Evolutionary conservation across 768 basidiomycete genomes (phyloP), one percentile per base, ranked within the genome.

Genomic region (Podaxis mareebaensis): DNA sequence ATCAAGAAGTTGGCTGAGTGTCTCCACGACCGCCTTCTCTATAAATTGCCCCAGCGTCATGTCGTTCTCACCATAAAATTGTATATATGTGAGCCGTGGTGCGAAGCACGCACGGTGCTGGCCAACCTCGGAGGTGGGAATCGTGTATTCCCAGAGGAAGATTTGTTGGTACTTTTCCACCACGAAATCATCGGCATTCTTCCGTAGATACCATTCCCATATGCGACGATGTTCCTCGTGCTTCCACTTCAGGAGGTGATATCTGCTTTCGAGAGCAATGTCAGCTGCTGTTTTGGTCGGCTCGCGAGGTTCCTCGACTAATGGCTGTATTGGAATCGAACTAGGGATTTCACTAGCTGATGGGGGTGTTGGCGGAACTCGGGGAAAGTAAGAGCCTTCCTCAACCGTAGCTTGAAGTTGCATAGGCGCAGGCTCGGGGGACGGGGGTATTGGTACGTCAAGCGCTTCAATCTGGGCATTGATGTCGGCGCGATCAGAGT

Each of bases 101-200:
- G 89, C 85, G 66, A 91, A 91, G 70, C 93, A 95, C 3, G 91
- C 82, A 6, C 89, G 88, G 69, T 88, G 87, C 15, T 79, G 77
- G 3, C 86, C 87, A 66, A 86, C 81, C 60, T 89, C 89, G 39
- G 83, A 81, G 33, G 85, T 85, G 7, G 91, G 93, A n/a, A 95
- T 82, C 26, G 86, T 89, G 69, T 89, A 92, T 69, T 90, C 88
- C 77, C 89, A 86, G 17, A 96, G 75, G 67, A 83, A 87, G 72
- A 99, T 90, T 69, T 89, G 87, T 71, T 99, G 97, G 69, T 96
- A 97, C 72, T 95, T 93, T 72, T 95, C 93, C 46, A 96, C 92
- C 40, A 92, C 85, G 68, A 99, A 90, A 70, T 93, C 91, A 69
- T 95, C 92, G 12, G 78, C 71, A 71, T 95, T 94, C 75, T 93